Evolutionary conservation across 2,329 filamentous ascomycete genomes (phyloP).

Genomic region (Zymoseptoria tritici): DNA sequence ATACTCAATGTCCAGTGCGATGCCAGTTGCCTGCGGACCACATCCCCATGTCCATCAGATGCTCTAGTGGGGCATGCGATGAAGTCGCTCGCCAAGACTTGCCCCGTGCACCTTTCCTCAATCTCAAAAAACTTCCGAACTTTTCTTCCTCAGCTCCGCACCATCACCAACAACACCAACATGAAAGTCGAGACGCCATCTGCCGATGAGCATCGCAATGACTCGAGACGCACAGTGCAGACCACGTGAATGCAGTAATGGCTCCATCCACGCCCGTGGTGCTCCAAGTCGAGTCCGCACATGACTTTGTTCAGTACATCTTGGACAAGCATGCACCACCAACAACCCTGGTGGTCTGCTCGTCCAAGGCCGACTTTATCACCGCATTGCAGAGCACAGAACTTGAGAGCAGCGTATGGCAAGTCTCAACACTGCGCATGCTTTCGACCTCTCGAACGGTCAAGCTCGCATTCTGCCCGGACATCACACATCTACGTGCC

Average conservation of each 20-base stretch:
- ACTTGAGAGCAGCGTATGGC: neutral
- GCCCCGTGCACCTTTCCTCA: neutral
- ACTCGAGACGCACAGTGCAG: neutral
- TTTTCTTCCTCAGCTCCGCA: neutral
- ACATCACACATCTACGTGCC: conserved; percentile 68
- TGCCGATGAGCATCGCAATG: neutral
- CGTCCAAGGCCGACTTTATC: conserved; percentile 57
- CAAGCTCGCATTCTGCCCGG: conserved; percentile 64
- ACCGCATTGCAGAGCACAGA: conserved; percentile 39
- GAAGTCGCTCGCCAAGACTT: neutral
- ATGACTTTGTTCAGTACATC: conserved; percentile 56
- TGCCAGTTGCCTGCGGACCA: neutral
- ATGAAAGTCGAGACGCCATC: neutral
- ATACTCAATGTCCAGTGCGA: neutral
- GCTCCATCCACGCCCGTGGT: conserved; percentile 27
- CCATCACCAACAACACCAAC: neutral
- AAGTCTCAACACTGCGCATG: conserved; percentile 56
- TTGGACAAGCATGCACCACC: conserved; percentile 49
- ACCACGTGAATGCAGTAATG: conserved; percentile 3
- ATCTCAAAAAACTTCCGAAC: neutral
- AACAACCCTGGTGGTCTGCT: conserved; percentile 66
- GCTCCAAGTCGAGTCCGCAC: conserved; percentile 33
- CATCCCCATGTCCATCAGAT: neutral
- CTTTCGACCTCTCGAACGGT: conserved; percentile 62
- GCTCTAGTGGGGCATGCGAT: neutral